phyloP scores from a whole-genome alignment of 2,329 filamentous ascomycete genomes.

The Epicoccum nigrum region DNA sequence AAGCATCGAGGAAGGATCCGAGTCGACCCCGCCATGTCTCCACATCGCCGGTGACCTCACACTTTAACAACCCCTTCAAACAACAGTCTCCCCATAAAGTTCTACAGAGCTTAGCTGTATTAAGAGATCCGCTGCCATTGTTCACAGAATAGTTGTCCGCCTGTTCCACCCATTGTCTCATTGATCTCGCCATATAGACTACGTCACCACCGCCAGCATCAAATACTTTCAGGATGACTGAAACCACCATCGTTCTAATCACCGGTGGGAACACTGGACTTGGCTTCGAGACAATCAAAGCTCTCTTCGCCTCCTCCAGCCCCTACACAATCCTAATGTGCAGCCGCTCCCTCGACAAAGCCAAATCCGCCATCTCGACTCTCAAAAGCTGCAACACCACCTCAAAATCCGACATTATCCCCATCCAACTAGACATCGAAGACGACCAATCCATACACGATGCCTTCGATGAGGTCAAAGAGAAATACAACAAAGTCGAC shows the following conservation, averaged over 20 bases:
- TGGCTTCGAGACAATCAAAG: slow-evolving; percentile 63
- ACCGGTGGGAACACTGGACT: slow-evolving; percentile 55
- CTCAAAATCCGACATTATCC: slow-evolving; percentile 50
- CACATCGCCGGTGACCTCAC: not conserved
- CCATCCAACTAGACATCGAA: slow-evolving; percentile 59
- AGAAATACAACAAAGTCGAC: slow-evolving; percentile 29
- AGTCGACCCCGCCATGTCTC: not conserved
- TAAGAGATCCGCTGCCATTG: too few relatives aligned
- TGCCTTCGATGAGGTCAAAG: slow-evolving; percentile 52
- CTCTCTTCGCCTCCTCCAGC: slow-evolving; percentile 55
- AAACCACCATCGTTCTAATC: not conserved
- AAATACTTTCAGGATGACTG: not conserved
- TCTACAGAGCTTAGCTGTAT: too few relatives aligned
- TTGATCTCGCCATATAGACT: not conserved
- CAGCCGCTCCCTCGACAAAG: slow-evolving; percentile 59
- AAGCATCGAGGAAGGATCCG: not conserved
- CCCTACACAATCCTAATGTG: slow-evolving; percentile 65
- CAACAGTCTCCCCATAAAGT: not conserved
- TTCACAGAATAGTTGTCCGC: too few relatives aligned
- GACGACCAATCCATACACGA: slow-evolving; percentile 59
- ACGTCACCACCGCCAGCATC: not conserved
- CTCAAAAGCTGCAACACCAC: slow-evolving; percentile 51
- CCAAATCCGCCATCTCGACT: slow-evolving; percentile 53
- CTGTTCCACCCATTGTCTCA: too few relatives aligned
- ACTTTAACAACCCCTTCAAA: not conserved